Percentiles rank a stretch among this genome's conserved stretches.
Conservation (phyloP, 371 early-diverging fungal species). For the Mortierella sp. region DNA sequence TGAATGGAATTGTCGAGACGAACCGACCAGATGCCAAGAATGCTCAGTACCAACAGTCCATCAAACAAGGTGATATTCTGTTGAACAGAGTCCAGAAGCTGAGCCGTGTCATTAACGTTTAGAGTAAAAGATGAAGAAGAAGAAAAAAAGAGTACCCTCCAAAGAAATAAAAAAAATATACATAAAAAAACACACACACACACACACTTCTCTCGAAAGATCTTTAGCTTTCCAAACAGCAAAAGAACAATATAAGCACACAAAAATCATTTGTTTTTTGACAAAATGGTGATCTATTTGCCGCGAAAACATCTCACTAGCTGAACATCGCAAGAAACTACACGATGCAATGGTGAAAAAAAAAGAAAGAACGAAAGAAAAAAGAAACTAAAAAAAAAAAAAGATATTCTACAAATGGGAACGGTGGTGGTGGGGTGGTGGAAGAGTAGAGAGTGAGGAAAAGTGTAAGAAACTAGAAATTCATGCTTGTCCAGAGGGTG, state of each 20-base stretch:
- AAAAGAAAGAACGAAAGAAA: neutral
- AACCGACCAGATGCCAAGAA: conserved; percentile 97
- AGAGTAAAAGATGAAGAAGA: conserved; percentile 13
- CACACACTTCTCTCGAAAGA: no score
- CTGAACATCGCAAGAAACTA: no score
- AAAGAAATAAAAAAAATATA: no score
- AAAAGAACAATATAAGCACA: no score
- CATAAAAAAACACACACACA: no score
- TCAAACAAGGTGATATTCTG: conserved; percentile 97
- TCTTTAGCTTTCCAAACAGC: no score
- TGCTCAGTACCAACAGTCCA: conserved; percentile 93
- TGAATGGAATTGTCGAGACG: conserved; percentile 97
- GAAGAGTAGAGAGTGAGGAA: neutral
- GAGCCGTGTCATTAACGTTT: conserved; percentile 90
- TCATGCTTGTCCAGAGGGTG: no score
- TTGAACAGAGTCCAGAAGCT: conserved; percentile 97
- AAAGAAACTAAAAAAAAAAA: neutral
- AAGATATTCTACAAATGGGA: neutral
- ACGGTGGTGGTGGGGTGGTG: neutral
- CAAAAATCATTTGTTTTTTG: no score
- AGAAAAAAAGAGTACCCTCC: no score
- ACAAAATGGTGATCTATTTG: no score
- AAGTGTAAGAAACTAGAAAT: neutral
- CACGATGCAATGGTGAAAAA: conserved; percentile 1
- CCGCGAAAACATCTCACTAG: no score